Base-by-base conservation (phyloP, 768 basidiomycete genomes). In the Lactifluus echinatus region DNA sequence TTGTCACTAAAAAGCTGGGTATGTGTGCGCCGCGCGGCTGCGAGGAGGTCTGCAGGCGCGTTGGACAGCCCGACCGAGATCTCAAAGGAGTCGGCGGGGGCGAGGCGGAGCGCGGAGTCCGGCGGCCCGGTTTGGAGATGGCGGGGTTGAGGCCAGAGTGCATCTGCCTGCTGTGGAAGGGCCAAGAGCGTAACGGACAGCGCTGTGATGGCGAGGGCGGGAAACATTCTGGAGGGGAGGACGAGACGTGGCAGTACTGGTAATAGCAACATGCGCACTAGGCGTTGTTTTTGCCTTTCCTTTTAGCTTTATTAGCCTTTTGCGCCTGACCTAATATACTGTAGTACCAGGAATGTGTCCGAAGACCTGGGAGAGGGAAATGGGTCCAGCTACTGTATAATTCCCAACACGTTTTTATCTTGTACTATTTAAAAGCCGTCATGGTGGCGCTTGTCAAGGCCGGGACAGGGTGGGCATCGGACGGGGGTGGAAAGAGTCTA, bases 1-100 rank as follows among this genome's bases (percentile, higher is more conserved):
- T 80, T 77, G 68, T 87, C 87, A 5, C 70, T 75, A 31, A 15
- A 21, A 10, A 63, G 34, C 2, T 45, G 73, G 2, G 53, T 39
- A 57, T 73, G 74, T 0, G 83, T 79, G 42, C 77, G 78, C 8
- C 66, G 45, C 26, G 82, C 74, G 40, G 86, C 86, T n/a, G 76
- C 77, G 21, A 73, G 56, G 43, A 89, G 73, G 67, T 89, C 86
- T 19, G 68, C 60, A 0, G 85, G 83, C 1, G 79, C 68, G 44
- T 73, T 67, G 23, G 67, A 57, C 34, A 81, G 65, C n/a, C 69
- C 40, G 3, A 2, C 61, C 60, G 80, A 55, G 66, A 87, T 83
- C 55, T 69, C 65, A 65, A 89, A 87, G 28, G 64, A 42, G 10
- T 42, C 40, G 40, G 40, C 55, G 0, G 73, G 62, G 0, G 79